Percentiles rank a stretch among this genome's conserved stretches.
Evolutionary conservation across 176 grass and related monocot genomes (phyloP).

Genomic region (Triticum timopheevii): DNA sequence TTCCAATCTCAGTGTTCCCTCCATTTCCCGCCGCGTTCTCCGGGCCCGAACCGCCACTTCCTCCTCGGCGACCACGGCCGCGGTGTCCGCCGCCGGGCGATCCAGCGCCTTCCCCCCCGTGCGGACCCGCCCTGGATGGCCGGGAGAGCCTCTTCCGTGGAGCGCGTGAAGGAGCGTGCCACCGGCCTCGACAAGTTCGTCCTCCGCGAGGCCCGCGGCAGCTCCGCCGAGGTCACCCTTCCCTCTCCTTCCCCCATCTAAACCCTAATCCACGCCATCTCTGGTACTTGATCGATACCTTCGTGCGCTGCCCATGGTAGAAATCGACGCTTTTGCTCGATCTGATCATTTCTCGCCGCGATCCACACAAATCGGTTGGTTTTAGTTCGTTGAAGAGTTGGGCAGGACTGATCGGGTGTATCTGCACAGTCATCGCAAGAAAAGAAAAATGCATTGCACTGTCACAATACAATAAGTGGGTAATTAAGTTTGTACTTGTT

Average conservation of each 20-base stretch:
- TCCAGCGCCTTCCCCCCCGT: not conserved
- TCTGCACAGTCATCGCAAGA: too few species aligned
- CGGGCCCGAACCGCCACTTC: not conserved
- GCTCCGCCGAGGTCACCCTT: slow-evolving; percentile 42
- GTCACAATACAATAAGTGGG: not conserved
- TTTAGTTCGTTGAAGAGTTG: not conserved
- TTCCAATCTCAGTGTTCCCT: slow-evolving; percentile 9
- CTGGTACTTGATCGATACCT: not conserved
- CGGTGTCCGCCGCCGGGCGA: not conserved
- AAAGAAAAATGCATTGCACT: not conserved
- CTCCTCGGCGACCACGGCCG: not conserved
- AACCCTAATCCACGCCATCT: not conserved
- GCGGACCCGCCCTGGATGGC: slow-evolving; percentile 11
- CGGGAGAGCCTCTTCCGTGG: slow-evolving; percentile 15
- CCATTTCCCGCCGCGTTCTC: not conserved
- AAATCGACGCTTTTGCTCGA: not conserved
- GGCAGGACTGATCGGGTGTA: not conserved
- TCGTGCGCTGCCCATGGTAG: not conserved
- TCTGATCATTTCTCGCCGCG: not conserved
- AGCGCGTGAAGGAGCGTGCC: slow-evolving; percentile 39
- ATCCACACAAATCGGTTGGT: not conserved
- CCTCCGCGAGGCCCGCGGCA: slow-evolving; percentile 36
- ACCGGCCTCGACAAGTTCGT: slow-evolving; percentile 50
- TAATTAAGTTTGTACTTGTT: not conserved
- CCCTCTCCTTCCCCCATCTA: not conserved